Base-by-base conservation (phyloP, 495 filamentous ascomycete genomes). In the Penicillium parvum region DNA sequence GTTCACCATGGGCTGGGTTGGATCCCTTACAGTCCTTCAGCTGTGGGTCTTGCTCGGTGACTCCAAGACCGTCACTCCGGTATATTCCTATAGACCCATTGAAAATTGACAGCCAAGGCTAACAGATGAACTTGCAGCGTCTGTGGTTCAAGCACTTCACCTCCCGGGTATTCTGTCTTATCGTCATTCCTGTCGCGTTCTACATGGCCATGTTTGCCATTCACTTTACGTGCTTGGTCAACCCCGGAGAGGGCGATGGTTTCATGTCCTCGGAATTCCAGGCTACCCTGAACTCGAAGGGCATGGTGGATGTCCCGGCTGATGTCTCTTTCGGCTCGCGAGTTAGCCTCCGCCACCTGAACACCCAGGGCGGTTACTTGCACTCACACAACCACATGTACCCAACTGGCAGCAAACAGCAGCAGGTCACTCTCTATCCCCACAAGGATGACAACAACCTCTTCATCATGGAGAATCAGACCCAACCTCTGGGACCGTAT, bases 241-340 rank as follows among this genome's bases (percentile, higher is more conserved):
- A 98, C 61, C 94, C 92, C 6, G 92, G 92, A 36, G 92, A 98
- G 16, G 92, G 92, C 32, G 92, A 98, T 63, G 92, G 92, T 39
- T 98, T 98, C 75, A 98, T 98, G 92, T 95, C 88, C 49, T 95
- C 90, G 22, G 94, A 98, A 63, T 98, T 98, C 72, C 94, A 97
- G 65, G 87, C 94, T 16, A 98, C 92, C 2, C 72, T 98, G 43
- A 98, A 96, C 65, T 90, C 84, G 29, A 97, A 97, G 69, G 79
- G 74, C 23, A 98, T 98, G 92, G 81, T 88, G 60, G 90, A 94
- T 60, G 90, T 96, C 12, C 83, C 92, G 0, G 92, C 86, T 3
- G 90, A 98, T 66, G 82, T 98, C 46, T 82, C 85, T 18, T 85
- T 89, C 57, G 92, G 92, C 29, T 92, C 88, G 55, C 82, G 86